phyloP scores from a whole-genome alignment of 2,329 filamentous ascomycete species.

The Trichoderma hamatum region DNA sequence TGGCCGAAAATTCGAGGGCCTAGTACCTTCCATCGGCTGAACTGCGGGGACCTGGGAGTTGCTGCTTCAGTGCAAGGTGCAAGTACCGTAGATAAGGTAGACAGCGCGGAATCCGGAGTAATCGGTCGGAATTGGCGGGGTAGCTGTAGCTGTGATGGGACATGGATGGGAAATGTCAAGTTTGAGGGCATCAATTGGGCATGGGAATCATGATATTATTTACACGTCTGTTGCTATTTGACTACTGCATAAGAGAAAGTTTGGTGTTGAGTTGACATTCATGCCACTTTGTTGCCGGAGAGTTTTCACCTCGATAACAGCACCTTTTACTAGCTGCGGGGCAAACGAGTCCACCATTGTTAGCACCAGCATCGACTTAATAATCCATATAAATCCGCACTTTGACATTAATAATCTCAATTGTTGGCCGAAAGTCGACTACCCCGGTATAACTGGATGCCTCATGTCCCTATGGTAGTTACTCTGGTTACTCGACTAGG shows the following conservation, averaged over 20 bases:
- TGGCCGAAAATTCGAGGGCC: constrained; percentile 36
- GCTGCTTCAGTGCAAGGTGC: background rate
- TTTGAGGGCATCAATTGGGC: background rate
- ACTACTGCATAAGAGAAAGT: background rate
- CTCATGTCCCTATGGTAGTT: too few species aligned
- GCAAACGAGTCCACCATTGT: background rate
- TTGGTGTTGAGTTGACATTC: background rate
- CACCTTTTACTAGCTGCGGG: background rate
- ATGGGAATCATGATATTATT: background rate
- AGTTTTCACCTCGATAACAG: background rate
- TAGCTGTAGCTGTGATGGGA: background rate
- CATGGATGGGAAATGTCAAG: background rate
- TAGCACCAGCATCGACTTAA: background rate
- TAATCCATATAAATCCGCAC: background rate
- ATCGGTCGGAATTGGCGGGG: background rate
- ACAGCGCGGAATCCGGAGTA: background rate
- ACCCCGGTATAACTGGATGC: background rate
- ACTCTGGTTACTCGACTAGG: too few species aligned
- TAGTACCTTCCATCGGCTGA: constrained; percentile 41
- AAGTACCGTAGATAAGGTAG: background rate
- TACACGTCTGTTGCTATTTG: background rate
- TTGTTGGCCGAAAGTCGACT: background rate
- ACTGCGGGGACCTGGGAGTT: constrained; percentile 25
- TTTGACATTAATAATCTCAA: background rate
- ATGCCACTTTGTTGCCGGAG: background rate